Percentiles rank a stretch among this genome's conserved stretches.
Evolutionary conservation across 495 filamentous ascomycete species (phyloP).

Genomic region (Neurospora sp.): DNA sequence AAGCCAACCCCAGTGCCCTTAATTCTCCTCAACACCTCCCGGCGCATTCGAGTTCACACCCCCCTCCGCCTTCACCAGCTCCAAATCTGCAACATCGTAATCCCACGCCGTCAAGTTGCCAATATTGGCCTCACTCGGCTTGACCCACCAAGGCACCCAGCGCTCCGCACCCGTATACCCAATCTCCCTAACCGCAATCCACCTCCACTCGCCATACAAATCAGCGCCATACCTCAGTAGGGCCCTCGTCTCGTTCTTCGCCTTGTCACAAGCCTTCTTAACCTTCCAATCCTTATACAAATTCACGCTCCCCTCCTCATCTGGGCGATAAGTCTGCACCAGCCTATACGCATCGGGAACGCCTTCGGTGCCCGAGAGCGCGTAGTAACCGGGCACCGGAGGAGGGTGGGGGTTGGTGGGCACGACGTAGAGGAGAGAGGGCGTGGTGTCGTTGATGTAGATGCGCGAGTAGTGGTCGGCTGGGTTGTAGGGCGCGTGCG

Average conservation of each 20-base stretch:
- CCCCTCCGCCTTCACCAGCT: conserved; percentile 9
- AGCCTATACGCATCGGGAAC: conserved; percentile 10
- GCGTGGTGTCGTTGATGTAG: not conserved
- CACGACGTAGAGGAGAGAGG: conserved; percentile 5
- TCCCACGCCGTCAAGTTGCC: conserved; percentile 6
- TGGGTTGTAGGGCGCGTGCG: conserved; percentile 10
- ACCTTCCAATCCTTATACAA: conserved; percentile 3
- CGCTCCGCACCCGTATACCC: not conserved
- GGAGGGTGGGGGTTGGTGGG: conserved; percentile 18
- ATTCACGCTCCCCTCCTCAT: conserved; percentile 1
- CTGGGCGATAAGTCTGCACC: conserved; percentile 6
- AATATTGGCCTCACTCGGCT: conserved; percentile 4
- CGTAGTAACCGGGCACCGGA: conserved; percentile 16
- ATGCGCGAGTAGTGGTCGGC: conserved; percentile 12
- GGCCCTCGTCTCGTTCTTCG: not conserved
- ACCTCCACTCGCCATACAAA: conserved; percentile 1
- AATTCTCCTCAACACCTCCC: conserved; percentile 10
- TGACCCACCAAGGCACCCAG: conserved; percentile 10
- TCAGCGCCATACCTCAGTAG: conserved; percentile 6
- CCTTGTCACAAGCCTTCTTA: not conserved
- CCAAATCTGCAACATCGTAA: conserved; percentile 7
- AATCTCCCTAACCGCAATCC: conserved; percentile 14
- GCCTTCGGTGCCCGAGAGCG: conserved; percentile 7
- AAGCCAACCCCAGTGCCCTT: not conserved
- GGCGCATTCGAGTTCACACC: conserved; percentile 12